These are phyloP conservation scores for Scutellaria baicalensis DNA, from an alignment of 257 asterid species.

Conservation along the genomic window DNA sequence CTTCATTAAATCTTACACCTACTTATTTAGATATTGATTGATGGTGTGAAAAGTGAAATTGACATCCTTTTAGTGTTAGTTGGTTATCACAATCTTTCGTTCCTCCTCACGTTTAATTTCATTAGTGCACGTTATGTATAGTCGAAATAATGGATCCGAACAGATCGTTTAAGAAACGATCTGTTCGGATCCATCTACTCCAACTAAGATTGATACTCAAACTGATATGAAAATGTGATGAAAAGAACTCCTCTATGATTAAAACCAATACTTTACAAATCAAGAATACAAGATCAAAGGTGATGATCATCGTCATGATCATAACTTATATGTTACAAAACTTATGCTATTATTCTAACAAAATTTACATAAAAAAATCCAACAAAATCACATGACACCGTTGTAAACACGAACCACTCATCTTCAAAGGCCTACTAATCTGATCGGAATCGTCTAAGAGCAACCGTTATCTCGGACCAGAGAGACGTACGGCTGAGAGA, in stretches of 20 bases:
- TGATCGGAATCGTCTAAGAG: background rate
- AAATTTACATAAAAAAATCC: slow-evolving; percentile 22
- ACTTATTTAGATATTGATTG: background rate
- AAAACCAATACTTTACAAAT: slow-evolving; percentile 28
- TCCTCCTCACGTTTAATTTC: background rate
- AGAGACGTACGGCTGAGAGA: slow-evolving; percentile 76
- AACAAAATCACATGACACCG: slow-evolving; percentile 4
- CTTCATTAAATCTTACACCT: background rate
- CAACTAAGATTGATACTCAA: background rate
- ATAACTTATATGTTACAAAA: slow-evolving; percentile 23
- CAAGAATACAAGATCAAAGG: slow-evolving; percentile 20
- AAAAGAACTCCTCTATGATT: background rate
- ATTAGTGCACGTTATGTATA: background rate
- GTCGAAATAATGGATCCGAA: background rate
- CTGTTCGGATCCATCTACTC: background rate
- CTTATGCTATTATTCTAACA: slow-evolving; percentile 22
- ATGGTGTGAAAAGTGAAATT: background rate
- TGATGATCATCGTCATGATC: slow-evolving; percentile 11
- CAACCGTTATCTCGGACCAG: slow-evolving; percentile 83
- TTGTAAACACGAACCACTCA: slow-evolving; percentile 15
- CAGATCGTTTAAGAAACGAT: background rate
- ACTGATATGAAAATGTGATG: background rate
- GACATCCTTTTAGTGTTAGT: background rate
- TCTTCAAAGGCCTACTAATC: background rate
- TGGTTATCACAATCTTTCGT: background rate